Evolutionary conservation across 139 green algal species (phyloP), one percentile per base, ranked within the genome.

Genomic region (Mesostigma viride): DNA sequence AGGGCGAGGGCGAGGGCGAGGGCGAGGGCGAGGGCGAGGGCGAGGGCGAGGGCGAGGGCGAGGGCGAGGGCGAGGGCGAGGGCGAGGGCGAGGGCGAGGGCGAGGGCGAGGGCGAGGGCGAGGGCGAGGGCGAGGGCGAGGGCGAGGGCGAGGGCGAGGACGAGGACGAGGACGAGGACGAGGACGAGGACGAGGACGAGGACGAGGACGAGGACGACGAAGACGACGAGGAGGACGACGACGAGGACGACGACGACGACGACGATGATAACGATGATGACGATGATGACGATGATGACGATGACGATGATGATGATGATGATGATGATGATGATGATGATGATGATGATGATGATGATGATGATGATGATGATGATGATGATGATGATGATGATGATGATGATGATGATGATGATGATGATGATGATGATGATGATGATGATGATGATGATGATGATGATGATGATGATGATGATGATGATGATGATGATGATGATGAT

Each of bases 121-220:
- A 56, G 20, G 20, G 24, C 20, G 20, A 64, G 20, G 20, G 22
- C 20, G 22, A 64, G 8, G 22, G 22, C 57, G 22, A 64, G n/a
- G 24, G 22, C 57, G 24, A 64, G 20, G 22, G 20, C 26, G 24
- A 64, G 20, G 20, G 22, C 57, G 57, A 64, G 20, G 24, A 64
- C 57, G 26, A 45, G 20, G 22, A 64, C 26, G 57, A 64, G 20
- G 24, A 64, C 26, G 24, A 64, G 20, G 22, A 62, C 57, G 57
- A 64, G n/a, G 24, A 62, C n/a, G 24, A 64, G 20, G 24, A 64
- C 57, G 57, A 45, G 20, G 24, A 64, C 26, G 24, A 56, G 20
- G 22, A 64, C 57, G 57, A 64, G 20, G 22, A 64, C 57, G 22
- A 64, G 57, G 22, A 56, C 57, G 24, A 64, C 26, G 22, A 64